Evolutionary conservation across 495 filamentous ascomycete species (phyloP), one percentile per base, ranked within the genome.

Genomic region (Tuber aestivum): DNA sequence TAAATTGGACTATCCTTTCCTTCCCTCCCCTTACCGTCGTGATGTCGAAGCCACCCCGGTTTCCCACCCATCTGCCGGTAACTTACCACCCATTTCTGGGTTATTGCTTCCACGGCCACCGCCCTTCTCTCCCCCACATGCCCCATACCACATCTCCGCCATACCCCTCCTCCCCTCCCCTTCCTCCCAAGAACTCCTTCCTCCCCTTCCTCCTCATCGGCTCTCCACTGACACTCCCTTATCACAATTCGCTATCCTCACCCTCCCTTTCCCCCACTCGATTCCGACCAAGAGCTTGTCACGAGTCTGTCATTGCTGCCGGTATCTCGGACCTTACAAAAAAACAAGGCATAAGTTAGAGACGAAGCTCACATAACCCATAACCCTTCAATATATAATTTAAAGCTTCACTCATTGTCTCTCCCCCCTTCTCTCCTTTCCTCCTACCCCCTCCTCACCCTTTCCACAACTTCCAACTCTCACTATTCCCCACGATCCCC

Each of bases 81-180:
- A 44, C 69, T 71, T 73, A 23, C 45, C 71, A 72, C 72, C 61
- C 50, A 44, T 72, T 75, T 50, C 70, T 70, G 50, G 27, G 56
- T 35, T 35, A 70, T 41, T 72, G 74, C 56, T 73, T 65, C 42
- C 65, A n/a, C n/a, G n/a, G 48, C 40, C 61, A 35, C 44, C 71
- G 45, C 61, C 45, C 77, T 69, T 42, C 65, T 73, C 65, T 71
- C 56, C 56, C 20, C 56, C 56, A 65, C 27, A 77, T 72, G 75
- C 38, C 32, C 75, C 18, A 75, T 69, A 42, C 73, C 61, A 61
- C 73, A 68, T 75, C 76, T 79, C 70, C 70, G 27, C 3, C 69
- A 71, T 72, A 56, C 77, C 74, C 75, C 50, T 20, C 16, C 74
- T 72, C 74, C 74, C 75, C 70, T 41, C 73, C 73, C 77, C 76